These are phyloP conservation scores for Leccinum laetum DNA, from an alignment of 1,284 basidiomycete species.

Conservation along the genomic window DNA sequence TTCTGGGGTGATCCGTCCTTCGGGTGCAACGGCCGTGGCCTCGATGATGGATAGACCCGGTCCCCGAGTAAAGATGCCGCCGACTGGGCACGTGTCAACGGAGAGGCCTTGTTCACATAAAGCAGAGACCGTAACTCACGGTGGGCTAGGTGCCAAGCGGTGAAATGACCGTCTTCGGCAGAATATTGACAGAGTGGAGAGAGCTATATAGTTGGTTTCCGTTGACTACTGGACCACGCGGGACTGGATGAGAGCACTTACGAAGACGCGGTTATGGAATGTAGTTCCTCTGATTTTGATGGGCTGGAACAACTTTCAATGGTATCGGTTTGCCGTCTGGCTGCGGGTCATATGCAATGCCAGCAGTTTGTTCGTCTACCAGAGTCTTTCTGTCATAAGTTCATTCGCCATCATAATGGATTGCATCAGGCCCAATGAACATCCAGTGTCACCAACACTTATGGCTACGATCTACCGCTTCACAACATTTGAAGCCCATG, in stretches of 20 bases:
- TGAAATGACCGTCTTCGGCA: constrained; percentile 51
- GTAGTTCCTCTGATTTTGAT: constrained; percentile 61
- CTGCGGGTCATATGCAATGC: constrained; percentile 45
- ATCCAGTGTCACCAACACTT: too few relatives aligned
- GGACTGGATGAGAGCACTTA: constrained; percentile 30
- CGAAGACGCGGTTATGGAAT: constrained; percentile 74
- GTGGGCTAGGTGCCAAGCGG: constrained; percentile 55
- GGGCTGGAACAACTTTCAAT: constrained; percentile 62
- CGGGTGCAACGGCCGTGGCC: constrained; percentile 61
- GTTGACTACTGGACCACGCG: not conserved
- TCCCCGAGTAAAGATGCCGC: constrained; percentile 48
- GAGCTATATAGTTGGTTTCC: constrained; percentile 27
- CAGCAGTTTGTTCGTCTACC: constrained; percentile 32
- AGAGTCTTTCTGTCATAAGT: too few relatives aligned
- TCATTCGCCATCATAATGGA: too few relatives aligned
- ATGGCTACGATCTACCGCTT: too few relatives aligned
- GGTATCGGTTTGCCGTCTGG: constrained; percentile 47
- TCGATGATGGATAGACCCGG: constrained; percentile 59
- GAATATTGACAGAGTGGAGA: constrained; percentile 69
- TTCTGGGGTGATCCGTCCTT: constrained; percentile 53
- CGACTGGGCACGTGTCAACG: constrained; percentile 32
- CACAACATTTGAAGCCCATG: too few relatives aligned
- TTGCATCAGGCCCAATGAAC: too few relatives aligned
- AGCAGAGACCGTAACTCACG: constrained; percentile 28
- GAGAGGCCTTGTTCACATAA: not conserved